Base-by-base conservation (phyloP, 2,329 filamentous ascomycete genomes). In the Fusarium caatingaense region DNA sequence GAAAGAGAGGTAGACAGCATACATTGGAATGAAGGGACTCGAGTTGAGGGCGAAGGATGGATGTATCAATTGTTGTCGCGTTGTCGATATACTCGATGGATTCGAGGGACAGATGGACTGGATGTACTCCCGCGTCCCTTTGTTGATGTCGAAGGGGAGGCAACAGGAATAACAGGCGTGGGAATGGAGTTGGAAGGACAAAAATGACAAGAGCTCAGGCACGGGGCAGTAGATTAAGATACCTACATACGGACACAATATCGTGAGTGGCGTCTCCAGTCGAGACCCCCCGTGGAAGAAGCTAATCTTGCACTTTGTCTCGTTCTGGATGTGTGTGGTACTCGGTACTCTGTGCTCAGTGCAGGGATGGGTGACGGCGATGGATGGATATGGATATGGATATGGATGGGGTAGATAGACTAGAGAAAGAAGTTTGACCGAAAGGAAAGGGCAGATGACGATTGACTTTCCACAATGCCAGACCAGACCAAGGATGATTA, bases 251-350 rank as follows among this genome's bases (percentile, higher is more conserved):
- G 49, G 27, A 30, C 49, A 47, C 28, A 46, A 56, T 60, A 68
- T 68, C 68, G 68, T 71, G 64, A 71, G 59, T 70, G 68, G 68
- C 67, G 66, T 28, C 45, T 34, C 56, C 40, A 53, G 34, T 41
- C 49, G 11, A 53, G 49, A 25, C 21, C 60, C 60, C 49, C 57
- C 57, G 53, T 42, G 21, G 42, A 53, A 50, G 67, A 68, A 68
- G 67, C 67, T 70, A 71, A 54, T 55, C 48, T 56, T 67, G 44
- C 54, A 56, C 59, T 65, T 71, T 68, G 68, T 58, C 66, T 69
- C 50, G 50, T 68, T 69, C 56, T 53, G 64, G 68, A 65, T 34
- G 54, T 40, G 63, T 56, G 54, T 70, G 63, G 27, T 63, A 62
- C 53, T 69, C 50, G 63, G 27, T 63, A 62, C 53, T 69, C 50